phyloP scores from a whole-genome alignment of 2,329 filamentous ascomycete species.

The Lasiodiplodia citricola region DNA sequence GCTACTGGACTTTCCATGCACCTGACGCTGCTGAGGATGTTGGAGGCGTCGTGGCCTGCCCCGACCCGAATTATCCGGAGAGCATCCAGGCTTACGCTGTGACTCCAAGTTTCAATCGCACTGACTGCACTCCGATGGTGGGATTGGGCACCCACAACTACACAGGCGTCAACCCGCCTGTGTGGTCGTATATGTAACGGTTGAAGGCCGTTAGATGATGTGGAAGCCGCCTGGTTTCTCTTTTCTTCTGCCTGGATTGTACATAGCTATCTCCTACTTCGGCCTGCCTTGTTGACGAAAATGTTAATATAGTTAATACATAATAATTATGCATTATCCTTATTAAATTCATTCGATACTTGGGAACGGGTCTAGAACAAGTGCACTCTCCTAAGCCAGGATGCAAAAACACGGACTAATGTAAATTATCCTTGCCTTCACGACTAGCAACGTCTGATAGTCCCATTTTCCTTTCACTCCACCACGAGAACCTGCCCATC shows the following conservation, averaged over 20 bases:
- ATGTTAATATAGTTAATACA: not conserved
- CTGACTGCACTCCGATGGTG: constrained; percentile 28
- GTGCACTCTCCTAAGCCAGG: too few species aligned
- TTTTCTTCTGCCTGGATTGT: not conserved
- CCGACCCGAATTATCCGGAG: constrained; percentile 24
- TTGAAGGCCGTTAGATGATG: not conserved
- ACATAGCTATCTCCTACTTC: not conserved
- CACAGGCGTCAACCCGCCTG: constrained; percentile 29
- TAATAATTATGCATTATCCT: not conserved
- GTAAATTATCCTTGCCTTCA: too few species aligned
- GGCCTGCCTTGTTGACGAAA: not conserved
- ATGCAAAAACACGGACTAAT: too few species aligned
- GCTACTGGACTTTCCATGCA: constrained; percentile 32
- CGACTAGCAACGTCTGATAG: too few species aligned
- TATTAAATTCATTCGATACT: too few species aligned
- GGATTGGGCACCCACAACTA: constrained; percentile 33
- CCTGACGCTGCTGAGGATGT: constrained; percentile 26
- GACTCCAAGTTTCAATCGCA: constrained; percentile 30
- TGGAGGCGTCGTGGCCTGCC: constrained; percentile 32
- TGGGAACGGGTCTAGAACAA: too few species aligned
- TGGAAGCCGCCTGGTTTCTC: not conserved
- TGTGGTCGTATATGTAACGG: constrained; percentile 31
- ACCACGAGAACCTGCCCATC: not conserved
- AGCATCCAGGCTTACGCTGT: constrained; percentile 30
- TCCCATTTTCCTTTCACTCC: not conserved